Evolutionary conservation across 352 stramenopile genomes (phyloP).

Genomic region (Pilasporangium apinafurcum): DNA sequence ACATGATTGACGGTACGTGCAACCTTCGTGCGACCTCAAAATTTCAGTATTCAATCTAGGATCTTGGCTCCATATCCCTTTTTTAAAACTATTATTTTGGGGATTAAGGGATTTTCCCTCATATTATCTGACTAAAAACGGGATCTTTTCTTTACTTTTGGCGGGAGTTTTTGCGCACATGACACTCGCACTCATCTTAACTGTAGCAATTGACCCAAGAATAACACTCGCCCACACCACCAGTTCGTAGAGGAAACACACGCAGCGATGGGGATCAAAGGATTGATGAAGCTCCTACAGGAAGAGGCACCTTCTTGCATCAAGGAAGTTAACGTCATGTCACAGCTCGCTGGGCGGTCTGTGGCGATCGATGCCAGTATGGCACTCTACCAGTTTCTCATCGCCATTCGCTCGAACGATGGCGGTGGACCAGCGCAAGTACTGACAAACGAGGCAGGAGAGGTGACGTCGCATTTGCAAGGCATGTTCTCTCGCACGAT

Average conservation of each 20-base stretch:
- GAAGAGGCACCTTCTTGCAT: slow-evolving; percentile 96
- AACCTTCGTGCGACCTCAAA: too few relatives aligned
- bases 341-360: slow-evolving; percentile 91
- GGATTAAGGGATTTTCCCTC: too few relatives aligned
- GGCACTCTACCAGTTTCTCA: slow-evolving; percentile 99
- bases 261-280: slow-evolving; percentile 98
- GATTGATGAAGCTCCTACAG: slow-evolving; percentile 97
- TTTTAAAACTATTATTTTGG: too few relatives aligned
- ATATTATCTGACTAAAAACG: too few relatives aligned
- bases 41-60: too few relatives aligned
- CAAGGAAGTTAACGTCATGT: slow-evolving; percentile 92
- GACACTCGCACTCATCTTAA: too few relatives aligned
- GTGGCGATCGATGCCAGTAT: slow-evolving; percentile 99
- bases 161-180: too few relatives aligned
- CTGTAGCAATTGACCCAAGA: too few relatives aligned
- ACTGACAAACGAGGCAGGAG: slow-evolving; percentile 97
- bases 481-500: slow-evolving; percentile 99
- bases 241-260: not conserved
- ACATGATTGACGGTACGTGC: too few relatives aligned
- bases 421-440: slow-evolving; percentile 83
- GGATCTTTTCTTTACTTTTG: too few relatives aligned
- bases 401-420: slow-evolving; percentile 84
- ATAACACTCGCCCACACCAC: too few relatives aligned
- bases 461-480: slow-evolving; percentile 90
- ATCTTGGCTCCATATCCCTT: too few relatives aligned